Base-by-base conservation (phyloP, 352 stramenopile species). In the Globisporangium camurandrum region DNA sequence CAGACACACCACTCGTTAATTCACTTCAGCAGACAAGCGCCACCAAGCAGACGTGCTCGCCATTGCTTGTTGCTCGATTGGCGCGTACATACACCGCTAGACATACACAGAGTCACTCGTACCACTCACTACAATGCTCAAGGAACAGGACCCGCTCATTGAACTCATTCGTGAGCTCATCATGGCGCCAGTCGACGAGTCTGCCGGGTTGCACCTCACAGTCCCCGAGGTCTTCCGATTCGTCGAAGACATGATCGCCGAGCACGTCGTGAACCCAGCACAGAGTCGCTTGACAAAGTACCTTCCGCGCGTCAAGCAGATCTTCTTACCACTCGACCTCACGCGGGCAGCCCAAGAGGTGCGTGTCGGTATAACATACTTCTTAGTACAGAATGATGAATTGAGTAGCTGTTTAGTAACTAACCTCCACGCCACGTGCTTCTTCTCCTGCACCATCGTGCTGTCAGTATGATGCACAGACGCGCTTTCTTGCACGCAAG, bases 131-230 rank as follows among this genome's bases (percentile, higher is more conserved):
- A 51, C 14, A 17, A 92, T 92, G 81, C 64, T 92, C 16, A 92
- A 92, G 53, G 81, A 92, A 54, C 65, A 92, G 58, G 81, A 92
- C 56, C 75, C 81, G 44, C 83, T 92, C 70, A 92, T 92, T 49
- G 81, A 92, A 56, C 59, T 92, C 19, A 81, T 92, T 53, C 81
- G 69, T 38, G 76, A 92, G 66, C 88, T 73, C 75, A 92, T 92
- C 68, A 88, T 88, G 64, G 63, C 75, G 41, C 75, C 75, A 6
- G 60, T 84, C 20, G 75, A 82, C 40, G 64, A 84, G 47, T 66
- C 64, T 17, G 64, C 62, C 12, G 77, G 80, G 28, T 56, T 89
- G 36, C 77, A 84, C 44, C 60, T 86, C 37, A 73, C 75, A 0
- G 66, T 84, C 16, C 63, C 87, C 14, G 56, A 88, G 34, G 75